phyloP scores from a whole-genome alignment of 345 rosid genomes.

The Kernera saxatilis region DNA sequence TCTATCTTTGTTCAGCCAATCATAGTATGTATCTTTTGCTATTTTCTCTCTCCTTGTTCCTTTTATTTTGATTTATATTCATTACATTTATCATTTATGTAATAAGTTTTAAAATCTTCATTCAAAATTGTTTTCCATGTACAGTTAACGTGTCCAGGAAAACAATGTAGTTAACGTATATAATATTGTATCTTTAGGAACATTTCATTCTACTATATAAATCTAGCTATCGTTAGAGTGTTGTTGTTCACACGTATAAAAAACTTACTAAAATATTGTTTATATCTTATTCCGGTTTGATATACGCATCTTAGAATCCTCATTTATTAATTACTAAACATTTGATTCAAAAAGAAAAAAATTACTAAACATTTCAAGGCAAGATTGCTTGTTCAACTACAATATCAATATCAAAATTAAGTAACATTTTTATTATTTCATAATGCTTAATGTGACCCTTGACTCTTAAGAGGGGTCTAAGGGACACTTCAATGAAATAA shows the following conservation, averaged over 20 bases:
- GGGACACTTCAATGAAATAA: conserved; percentile 5
- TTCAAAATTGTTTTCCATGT: neutral
- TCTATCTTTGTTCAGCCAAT: conserved; percentile 30
- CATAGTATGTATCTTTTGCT: conserved; percentile 15
- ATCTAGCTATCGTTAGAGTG: conserved; percentile 1
- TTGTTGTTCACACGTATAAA: conserved; percentile 29
- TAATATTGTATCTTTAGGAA: neutral
- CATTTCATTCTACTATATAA: neutral
- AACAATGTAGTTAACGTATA: conserved; percentile 1
- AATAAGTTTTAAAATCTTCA: neutral
- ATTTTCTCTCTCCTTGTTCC: conserved; percentile 1
- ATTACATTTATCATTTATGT: neutral
- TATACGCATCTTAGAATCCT: conserved; percentile 4
- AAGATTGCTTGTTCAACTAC: conserved; percentile 19
- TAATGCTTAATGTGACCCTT: conserved; percentile 16
- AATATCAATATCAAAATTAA: neutral
- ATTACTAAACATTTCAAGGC: neutral
- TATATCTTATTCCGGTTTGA: neutral
- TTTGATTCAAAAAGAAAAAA: neutral
- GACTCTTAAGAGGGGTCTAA: conserved; percentile 11
- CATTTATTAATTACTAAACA: neutral
- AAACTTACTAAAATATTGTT: neutral
- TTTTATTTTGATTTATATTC: neutral
- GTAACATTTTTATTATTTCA: neutral
- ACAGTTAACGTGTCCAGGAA: conserved; percentile 4